Conservation (phyloP, 2,329 filamentous ascomycete genomes). For the Xylaria sp. region DNA sequence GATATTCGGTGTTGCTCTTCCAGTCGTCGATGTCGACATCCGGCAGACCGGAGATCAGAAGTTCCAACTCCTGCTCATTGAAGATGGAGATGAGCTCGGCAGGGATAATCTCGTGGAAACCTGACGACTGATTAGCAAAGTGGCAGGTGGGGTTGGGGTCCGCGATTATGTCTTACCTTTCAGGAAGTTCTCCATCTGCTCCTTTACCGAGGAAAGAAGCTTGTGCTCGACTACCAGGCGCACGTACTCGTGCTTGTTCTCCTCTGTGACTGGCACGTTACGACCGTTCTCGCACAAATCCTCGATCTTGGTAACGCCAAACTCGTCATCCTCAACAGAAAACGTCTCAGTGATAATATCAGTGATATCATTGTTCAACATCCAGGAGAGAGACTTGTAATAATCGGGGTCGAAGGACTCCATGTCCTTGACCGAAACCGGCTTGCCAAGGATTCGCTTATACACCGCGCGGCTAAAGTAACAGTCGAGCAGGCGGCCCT, state of each 20-base stretch:
- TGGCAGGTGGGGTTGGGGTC: constrained; percentile 3
- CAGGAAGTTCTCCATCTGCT: constrained; percentile 91
- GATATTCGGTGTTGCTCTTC: constrained; percentile 98
- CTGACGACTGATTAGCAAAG: constrained; percentile 46
- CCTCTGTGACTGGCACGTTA: constrained; percentile 91
- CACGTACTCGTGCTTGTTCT: constrained; percentile 98
- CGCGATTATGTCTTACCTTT: constrained; percentile 58
- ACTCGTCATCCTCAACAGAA: constrained; percentile 89
- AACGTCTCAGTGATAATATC: constrained; percentile 98
- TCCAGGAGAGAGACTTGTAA: constrained; percentile 98
- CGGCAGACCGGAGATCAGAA: constrained; percentile 93
- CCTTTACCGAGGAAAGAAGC: constrained; percentile 86
- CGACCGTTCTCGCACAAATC: constrained; percentile 87
- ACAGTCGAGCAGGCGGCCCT: constrained; percentile 92
- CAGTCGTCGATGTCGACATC: constrained; percentile 98
- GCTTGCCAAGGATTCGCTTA: constrained; percentile 93
- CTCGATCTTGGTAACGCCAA: constrained; percentile 84
- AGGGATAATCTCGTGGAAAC: constrained; percentile 98
- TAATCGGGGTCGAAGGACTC: constrained; percentile 98
- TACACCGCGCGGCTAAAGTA: constrained; percentile 99
- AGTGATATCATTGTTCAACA: constrained; percentile 97
- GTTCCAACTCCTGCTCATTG: constrained; percentile 95
- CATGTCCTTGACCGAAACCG: constrained; percentile 98
- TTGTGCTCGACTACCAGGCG: constrained; percentile 93
- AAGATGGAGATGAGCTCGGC: constrained; percentile 95